Evolutionary conservation across 1,139 yeast species (phyloP).

Genomic region (Debaryomycetaceae sp.): DNA sequence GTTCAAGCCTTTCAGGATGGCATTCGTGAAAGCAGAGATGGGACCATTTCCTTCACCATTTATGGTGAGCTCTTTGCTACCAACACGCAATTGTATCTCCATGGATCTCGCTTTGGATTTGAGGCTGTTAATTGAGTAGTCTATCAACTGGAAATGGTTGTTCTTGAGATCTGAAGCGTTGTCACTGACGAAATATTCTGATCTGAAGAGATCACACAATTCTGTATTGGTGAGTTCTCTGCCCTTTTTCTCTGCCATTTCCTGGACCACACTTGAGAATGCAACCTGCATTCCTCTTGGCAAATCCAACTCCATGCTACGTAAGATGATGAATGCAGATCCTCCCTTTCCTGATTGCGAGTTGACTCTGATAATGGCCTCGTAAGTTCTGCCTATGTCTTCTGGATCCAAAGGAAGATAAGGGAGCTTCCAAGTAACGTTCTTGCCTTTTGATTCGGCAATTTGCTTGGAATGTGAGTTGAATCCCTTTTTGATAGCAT

Average conservation of each 20-base stretch:
- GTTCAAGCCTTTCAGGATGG: constrained; percentile 58
- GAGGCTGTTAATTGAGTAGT: constrained; percentile 44
- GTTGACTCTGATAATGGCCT: constrained; percentile 96
- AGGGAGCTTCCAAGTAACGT: constrained; percentile 74
- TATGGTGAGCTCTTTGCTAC: constrained; percentile 47
- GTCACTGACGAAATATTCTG: constrained; percentile 62
- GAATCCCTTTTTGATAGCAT: constrained; percentile 96
- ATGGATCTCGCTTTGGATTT: constrained; percentile 29
- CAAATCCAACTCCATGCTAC: constrained; percentile 83
- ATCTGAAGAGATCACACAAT: constrained; percentile 70
- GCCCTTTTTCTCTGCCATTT: constrained; percentile 75
- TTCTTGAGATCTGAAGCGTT: constrained; percentile 27
- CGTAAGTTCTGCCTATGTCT: constrained; percentile 95
- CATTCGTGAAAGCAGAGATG: constrained; percentile 84
- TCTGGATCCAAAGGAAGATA: constrained; percentile 95
- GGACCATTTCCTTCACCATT: constrained; percentile 92
- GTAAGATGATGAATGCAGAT: constrained; percentile 93
- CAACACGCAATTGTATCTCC: constrained; percentile 37
- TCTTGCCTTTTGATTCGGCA: constrained; percentile 26
- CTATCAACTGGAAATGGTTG: constrained; percentile 43
- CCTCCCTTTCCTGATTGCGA: constrained; percentile 99
- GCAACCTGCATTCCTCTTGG: constrained; percentile 92
- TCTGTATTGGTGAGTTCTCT: constrained; percentile 80
- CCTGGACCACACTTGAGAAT: constrained; percentile 81
- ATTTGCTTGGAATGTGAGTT: constrained; percentile 46